These are phyloP conservation scores for Diaporthe aspalathi DNA, from an alignment of 2,329 filamentous ascomycete species.

Conservation along the genomic window DNA sequence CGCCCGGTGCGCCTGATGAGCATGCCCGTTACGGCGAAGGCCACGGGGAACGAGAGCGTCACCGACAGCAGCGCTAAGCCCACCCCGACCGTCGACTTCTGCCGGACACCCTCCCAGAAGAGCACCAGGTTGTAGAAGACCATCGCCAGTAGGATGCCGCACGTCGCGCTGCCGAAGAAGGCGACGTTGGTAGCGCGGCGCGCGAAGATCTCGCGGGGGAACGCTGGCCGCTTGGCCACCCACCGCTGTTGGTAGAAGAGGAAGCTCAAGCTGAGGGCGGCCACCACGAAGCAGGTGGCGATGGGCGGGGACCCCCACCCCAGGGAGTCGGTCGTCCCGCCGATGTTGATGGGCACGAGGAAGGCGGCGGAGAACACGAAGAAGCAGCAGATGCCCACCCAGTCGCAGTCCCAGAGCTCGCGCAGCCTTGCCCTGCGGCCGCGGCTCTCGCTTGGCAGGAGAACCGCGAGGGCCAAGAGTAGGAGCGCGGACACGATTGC, in stretches of 20 bases:
- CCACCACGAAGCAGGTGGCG: not conserved
- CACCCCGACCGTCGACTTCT: not conserved
- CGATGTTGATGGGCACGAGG: conserved; percentile 37
- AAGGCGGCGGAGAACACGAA: conserved; percentile 23
- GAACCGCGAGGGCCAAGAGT: not conserved
- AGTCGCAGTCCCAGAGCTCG: conserved; percentile 34
- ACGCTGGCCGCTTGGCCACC: conserved; percentile 20
- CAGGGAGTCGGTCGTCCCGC: conserved; percentile 5
- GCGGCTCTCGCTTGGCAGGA: conserved; percentile 26
- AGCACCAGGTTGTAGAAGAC: conserved; percentile 39
- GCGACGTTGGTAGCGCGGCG: conserved; percentile 22
- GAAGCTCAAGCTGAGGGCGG: not conserved
- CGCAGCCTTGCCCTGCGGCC: not conserved
- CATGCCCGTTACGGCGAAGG: conserved; percentile 26
- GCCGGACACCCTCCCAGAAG: conserved; percentile 35
- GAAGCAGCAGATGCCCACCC: conserved; percentile 33
- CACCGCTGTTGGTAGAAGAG: conserved; percentile 32
- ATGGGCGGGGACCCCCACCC: conserved; percentile 16
- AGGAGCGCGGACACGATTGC: not conserved
- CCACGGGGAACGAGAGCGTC: conserved; percentile 24
- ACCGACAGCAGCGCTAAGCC: conserved; percentile 33
- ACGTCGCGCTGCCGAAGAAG: conserved; percentile 25
- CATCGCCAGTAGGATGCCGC: conserved; percentile 33
- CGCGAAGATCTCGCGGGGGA: conserved; percentile 31
- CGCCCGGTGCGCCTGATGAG: conserved; percentile 28